A percentile compares a stretch with the other conserved stretches of the same genome.
Evolutionary conservation across 352 stramenopile genomes (phyloP).

Genomic region (Salisapilia sapeloensis): DNA sequence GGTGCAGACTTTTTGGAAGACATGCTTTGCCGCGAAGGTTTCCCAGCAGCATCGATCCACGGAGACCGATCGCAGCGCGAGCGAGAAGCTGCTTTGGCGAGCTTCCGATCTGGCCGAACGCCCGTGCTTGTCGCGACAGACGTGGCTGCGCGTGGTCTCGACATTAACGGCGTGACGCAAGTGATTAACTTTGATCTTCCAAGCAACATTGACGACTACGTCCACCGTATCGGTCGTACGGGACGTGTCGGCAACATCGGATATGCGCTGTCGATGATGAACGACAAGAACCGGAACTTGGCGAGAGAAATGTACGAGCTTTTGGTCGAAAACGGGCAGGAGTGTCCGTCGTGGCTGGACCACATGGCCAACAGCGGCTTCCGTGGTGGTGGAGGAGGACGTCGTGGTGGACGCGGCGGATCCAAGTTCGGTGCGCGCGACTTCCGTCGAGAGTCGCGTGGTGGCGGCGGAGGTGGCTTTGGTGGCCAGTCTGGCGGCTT

Average conservation of each 20-base stretch:
- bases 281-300: constrained; percentile 97
- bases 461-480: constrained; percentile 18
- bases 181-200: constrained; percentile 98
- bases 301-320: constrained; percentile 94
- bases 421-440: constrained; percentile 77
- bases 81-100: constrained; percentile 83
- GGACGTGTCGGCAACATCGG: constrained; percentile 96
- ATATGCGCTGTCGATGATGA: constrained; percentile 95
- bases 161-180: constrained; percentile 95
- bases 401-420: constrained; percentile 30
- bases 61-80: constrained; percentile 94
- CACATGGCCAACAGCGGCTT: constrained; percentile 83
- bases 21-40: constrained; percentile 84
- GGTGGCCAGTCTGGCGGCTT: no score
- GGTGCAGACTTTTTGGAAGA: constrained; percentile 94
- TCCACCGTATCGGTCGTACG: constrained; percentile 98
- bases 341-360: constrained; percentile 88
- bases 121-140: constrained; percentile 97
- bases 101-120: constrained; percentile 83
- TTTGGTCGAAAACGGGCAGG: constrained; percentile 91
- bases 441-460: constrained; percentile 66
- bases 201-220: constrained; percentile 98
- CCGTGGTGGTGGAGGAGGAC: constrained; percentile 34
- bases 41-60: constrained; percentile 92
- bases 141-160: constrained; percentile 95